These are phyloP conservation scores for Neopestalotiopsis sp. DNA, from an alignment of 2,329 filamentous ascomycete genomes.

Conservation along the genomic window DNA sequence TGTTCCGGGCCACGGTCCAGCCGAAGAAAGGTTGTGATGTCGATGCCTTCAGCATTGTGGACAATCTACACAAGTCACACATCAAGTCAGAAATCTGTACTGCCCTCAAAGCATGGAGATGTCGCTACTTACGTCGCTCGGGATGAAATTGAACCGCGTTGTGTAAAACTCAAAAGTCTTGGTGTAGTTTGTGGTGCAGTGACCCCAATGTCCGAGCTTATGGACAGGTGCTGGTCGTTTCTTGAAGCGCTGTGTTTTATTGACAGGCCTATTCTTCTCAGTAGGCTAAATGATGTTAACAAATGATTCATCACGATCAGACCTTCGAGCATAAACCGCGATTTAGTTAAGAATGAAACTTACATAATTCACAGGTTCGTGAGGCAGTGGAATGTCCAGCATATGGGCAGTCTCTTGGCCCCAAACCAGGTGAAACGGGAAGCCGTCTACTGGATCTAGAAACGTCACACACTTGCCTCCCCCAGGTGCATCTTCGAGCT, in stretches of 20 bases:
- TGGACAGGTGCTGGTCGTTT: conserved; percentile 53
- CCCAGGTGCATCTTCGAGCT: conserved; percentile 55
- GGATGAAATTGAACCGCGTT: conserved; percentile 54
- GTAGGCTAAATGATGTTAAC: conserved; percentile 38
- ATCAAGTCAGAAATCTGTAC: too few species aligned
- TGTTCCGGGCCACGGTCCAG: conserved; percentile 47
- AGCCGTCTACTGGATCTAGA: conserved; percentile 58
- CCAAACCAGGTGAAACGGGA: conserved; percentile 61
- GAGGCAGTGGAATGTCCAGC: conserved; percentile 42
- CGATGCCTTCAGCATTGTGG: conserved; percentile 42
- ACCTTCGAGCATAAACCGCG: not conserved
- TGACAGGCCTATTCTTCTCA: conserved; percentile 53
- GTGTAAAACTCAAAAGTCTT: conserved; percentile 55
- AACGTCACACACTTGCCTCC: conserved; percentile 58
- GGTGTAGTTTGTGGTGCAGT: conserved; percentile 57
- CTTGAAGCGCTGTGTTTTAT: conserved; percentile 57
- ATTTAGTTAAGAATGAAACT: conserved; percentile 18
- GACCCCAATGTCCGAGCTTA: conserved; percentile 60
- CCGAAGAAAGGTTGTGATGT: conserved; percentile 51
- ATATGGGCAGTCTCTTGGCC: conserved; percentile 51
- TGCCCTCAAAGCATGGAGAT: too few species aligned
- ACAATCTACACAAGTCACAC: conserved; percentile 33
- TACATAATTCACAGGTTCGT: conserved; percentile 52
- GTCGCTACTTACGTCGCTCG: conserved; percentile 51
- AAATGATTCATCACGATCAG: not conserved